phyloP scores from a whole-genome alignment of 1,284 basidiomycete species.

The Ganoderma resinaceum region DNA sequence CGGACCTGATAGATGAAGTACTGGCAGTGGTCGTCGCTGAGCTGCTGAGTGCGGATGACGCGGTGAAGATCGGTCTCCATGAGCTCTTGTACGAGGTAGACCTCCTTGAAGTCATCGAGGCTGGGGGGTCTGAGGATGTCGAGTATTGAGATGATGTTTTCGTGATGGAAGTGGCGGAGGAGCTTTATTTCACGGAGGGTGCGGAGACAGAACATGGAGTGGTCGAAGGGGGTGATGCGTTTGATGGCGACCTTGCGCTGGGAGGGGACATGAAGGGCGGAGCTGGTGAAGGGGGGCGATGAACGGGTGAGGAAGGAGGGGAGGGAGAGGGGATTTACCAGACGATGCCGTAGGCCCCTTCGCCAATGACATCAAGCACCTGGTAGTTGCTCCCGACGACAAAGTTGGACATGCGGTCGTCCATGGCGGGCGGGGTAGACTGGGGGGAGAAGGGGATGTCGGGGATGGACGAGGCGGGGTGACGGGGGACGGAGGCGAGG shows the following conservation, averaged over 20 bases:
- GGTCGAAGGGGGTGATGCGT: slow-evolving; percentile 87
- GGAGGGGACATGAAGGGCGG: slow-evolving; percentile 71
- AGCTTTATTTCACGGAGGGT: slow-evolving; percentile 90
- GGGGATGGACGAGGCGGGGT: not conserved
- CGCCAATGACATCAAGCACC: slow-evolving; percentile 82
- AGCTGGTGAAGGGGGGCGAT: slow-evolving; percentile 48
- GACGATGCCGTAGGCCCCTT: slow-evolving; percentile 84
- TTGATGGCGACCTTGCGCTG: slow-evolving; percentile 73
- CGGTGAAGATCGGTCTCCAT: slow-evolving; percentile 94
- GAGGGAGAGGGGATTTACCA: slow-evolving; percentile 47
- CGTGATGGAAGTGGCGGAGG: slow-evolving; percentile 79
- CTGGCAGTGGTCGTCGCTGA: slow-evolving; percentile 91
- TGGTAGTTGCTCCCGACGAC: slow-evolving; percentile 71
- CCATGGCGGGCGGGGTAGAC: slow-evolving; percentile 39
- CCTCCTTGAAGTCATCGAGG: slow-evolving; percentile 78
- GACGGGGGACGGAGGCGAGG: not conserved
- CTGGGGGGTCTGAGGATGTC: slow-evolving; percentile 74
- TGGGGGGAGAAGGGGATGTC: not conserved
- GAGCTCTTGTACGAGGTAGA: slow-evolving; percentile 87
- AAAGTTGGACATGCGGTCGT: slow-evolving; percentile 62
- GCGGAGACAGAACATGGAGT: slow-evolving; percentile 87
- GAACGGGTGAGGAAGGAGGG: slow-evolving; percentile 6
- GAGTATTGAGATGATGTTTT: slow-evolving; percentile 87
- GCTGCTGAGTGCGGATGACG: slow-evolving; percentile 85
- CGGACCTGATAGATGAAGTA: slow-evolving; percentile 95